phyloP scores from a whole-genome alignment of 495 filamentous ascomycete species.

The Neurospora sp. region DNA sequence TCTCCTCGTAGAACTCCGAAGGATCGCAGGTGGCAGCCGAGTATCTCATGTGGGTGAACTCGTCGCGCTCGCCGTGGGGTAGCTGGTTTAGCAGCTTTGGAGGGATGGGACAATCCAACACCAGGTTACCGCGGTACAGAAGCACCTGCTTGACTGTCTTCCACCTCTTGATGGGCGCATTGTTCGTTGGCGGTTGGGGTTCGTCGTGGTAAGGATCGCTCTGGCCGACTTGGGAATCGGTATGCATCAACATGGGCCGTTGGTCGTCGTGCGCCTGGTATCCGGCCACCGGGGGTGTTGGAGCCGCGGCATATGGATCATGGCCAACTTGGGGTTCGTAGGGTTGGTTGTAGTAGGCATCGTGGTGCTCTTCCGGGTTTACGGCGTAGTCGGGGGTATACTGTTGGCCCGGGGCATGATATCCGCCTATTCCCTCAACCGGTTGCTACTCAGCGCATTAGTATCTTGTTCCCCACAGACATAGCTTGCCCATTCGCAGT shows the following conservation, averaged over 20 bases:
- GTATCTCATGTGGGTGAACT: slow-evolving; percentile 99
- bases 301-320: not conserved
- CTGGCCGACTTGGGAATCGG: slow-evolving; percentile 31
- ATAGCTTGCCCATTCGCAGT: not conserved
- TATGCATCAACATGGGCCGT: slow-evolving; percentile 40
- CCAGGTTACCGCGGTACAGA: slow-evolving; percentile 91
- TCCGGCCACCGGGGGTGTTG: slow-evolving; percentile 37
- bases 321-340: slow-evolving; percentile 51
- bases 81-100: slow-evolving; percentile 78
- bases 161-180: slow-evolving; percentile 69
- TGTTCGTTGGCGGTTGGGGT: slow-evolving; percentile 35
- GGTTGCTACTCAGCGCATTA: slow-evolving; percentile 50
- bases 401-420: slow-evolving; percentile 53
- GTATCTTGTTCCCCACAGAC: not conserved
- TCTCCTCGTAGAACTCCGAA: slow-evolving; percentile 70
- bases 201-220: slow-evolving; percentile 41
- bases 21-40: slow-evolving; percentile 97
- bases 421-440: slow-evolving; percentile 64
- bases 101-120: slow-evolving; percentile 93
- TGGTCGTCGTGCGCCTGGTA: slow-evolving; percentile 42
- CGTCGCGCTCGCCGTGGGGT: slow-evolving; percentile 83
- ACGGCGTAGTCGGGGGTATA: slow-evolving; percentile 58
- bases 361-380: slow-evolving; percentile 74
- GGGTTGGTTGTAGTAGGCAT: slow-evolving; percentile 74
- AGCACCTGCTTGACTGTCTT: slow-evolving; percentile 98